Percentiles rank a stretch among this genome's conserved stretches.
Conservation (phyloP, 2,329 filamentous ascomycete species). For the Emericellopsis atlantica region DNA sequence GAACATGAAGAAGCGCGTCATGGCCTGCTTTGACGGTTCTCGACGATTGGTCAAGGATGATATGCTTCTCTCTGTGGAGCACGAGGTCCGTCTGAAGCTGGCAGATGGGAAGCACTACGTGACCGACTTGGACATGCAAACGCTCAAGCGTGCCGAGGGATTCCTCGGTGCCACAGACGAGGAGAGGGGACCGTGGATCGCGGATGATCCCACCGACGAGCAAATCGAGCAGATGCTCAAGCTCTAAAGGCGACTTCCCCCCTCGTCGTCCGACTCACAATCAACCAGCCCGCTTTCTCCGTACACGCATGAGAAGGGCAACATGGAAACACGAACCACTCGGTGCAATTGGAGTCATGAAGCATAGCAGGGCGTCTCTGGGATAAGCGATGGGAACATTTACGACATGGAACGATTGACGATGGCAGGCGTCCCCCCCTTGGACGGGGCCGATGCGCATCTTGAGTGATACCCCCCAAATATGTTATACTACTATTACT, state of each 20-base stretch:
- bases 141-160: slow-evolving; percentile 74
- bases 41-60: slow-evolving; percentile 93
- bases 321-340: no score
- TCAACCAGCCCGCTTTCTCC: no score
- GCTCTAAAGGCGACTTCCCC: not conserved
- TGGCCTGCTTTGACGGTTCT: slow-evolving; percentile 82
- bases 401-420: no score
- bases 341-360: no score
- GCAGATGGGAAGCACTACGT: slow-evolving; percentile 68
- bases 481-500: not conserved
- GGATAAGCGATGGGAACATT: no score
- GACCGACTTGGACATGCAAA: slow-evolving; percentile 87
- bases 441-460: no score
- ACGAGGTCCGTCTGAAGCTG: slow-evolving; percentile 80
- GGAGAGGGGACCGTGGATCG: slow-evolving; percentile 77
- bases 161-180: slow-evolving; percentile 69
- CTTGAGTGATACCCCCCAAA: not conserved
- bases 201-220: slow-evolving; percentile 54
- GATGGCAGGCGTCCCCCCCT: no score
- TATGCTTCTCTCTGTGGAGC: slow-evolving; percentile 94
- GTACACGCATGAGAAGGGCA: no score
- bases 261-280: no score
- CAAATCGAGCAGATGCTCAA: slow-evolving; percentile 42
- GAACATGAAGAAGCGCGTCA: slow-evolving; percentile 95
- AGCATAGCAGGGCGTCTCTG: no score